Evolutionary conservation across 2,329 filamentous ascomycete genomes (phyloP).

Genomic region (Penicillium sp.): DNA sequence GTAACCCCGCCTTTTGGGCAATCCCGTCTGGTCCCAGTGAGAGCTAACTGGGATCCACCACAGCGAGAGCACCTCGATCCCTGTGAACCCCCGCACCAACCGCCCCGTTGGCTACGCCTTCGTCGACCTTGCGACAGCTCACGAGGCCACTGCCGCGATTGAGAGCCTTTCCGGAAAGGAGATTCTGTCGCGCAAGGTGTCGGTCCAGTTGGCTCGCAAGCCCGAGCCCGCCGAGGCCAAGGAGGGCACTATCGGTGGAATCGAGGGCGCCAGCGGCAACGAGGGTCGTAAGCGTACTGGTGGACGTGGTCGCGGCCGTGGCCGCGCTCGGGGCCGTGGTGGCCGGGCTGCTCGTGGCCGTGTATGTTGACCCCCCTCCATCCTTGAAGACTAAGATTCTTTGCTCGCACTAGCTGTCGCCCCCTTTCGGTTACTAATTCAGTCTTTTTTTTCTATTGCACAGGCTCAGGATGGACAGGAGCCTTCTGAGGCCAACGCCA

Average conservation of each 20-base stretch:
- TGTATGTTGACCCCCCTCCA: constrained; percentile 40
- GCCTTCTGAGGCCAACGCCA: constrained; percentile 18
- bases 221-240: constrained; percentile 79
- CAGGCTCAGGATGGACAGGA: constrained; percentile 24
- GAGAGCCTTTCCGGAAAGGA: constrained; percentile 93
- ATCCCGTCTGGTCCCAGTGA: background rate
- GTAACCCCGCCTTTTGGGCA: background rate
- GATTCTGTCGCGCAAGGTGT: constrained; percentile 98
- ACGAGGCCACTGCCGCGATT: constrained; percentile 93
- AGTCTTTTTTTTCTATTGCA: background rate
- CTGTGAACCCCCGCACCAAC: constrained; percentile 97
- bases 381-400: background rate
- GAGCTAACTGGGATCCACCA: constrained; percentile 25
- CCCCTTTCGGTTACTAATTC: background rate
- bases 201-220: constrained; percentile 96
- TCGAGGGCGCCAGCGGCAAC: constrained; percentile 66
- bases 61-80: constrained; percentile 98
- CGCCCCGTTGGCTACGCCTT: constrained; percentile 98
- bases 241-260: constrained; percentile 65
- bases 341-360: constrained; percentile 63
- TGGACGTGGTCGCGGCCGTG: constrained; percentile 57
- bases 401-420: background rate
- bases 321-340: constrained; percentile 60
- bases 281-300: constrained; percentile 57
- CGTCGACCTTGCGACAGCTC: constrained; percentile 91